A percentile compares a stretch with the other conserved stretches of the same genome.
phyloP scores from a whole-genome alignment of 495 filamentous ascomycete genomes.

The Daldinia childiae region DNA sequence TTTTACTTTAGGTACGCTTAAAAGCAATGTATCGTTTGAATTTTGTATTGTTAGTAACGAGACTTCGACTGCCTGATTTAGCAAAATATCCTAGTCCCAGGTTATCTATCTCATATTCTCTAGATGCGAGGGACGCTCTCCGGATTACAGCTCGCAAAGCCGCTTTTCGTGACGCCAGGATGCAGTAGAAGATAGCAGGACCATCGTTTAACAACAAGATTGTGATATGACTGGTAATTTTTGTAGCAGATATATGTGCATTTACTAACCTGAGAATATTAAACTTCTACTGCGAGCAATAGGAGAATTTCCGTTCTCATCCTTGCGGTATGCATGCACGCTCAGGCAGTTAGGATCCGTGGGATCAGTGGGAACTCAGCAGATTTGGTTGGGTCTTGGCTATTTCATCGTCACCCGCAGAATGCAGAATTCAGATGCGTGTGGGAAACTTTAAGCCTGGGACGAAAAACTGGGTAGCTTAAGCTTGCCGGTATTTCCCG shows the following conservation, averaged over 20 bases:
- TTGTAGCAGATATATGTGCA: neutral
- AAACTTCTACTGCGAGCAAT: constrained; percentile 15
- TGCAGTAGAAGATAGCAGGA: neutral
- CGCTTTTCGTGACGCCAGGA: neutral
- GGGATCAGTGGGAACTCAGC: constrained; percentile 10
- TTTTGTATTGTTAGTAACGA: constrained; percentile 4
- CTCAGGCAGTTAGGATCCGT: constrained; percentile 27
- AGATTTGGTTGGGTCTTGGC: constrained; percentile 26
- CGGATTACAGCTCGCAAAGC: neutral
- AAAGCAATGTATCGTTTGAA: neutral
- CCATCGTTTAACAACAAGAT: neutral
- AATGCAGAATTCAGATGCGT: constrained; percentile 3
- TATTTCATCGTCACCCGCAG: constrained; percentile 26
- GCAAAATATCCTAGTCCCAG: neutral
- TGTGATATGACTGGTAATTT: neutral
- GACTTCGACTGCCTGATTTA: constrained; percentile 15
- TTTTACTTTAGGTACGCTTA: neutral
- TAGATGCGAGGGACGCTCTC: neutral
- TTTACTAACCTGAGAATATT: constrained; percentile 2
- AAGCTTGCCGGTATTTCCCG: neutral
- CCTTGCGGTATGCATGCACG: constrained; percentile 17
- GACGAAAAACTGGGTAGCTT: constrained; percentile 2
- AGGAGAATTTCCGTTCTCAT: constrained; percentile 16
- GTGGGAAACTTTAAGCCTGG: constrained; percentile 2
- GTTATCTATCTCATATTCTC: neutral